phyloP scores from a whole-genome alignment of 1,284 basidiomycete genomes.

The Tilletia setariae region DNA sequence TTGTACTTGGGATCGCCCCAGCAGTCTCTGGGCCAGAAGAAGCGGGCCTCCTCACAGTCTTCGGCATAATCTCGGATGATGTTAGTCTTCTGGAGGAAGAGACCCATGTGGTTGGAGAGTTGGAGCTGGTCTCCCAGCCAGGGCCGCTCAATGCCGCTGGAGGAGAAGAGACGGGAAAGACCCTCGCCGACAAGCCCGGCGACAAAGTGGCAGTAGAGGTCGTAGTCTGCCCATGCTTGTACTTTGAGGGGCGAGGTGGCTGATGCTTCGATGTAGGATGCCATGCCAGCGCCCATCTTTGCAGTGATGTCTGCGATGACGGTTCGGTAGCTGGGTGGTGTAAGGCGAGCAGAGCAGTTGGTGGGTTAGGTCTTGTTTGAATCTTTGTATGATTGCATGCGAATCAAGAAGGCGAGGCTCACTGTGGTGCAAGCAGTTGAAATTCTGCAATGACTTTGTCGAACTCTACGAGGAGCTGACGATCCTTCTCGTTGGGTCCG shows the following conservation, averaged over 20 bases:
- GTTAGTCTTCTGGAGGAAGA: conserved; percentile 96
- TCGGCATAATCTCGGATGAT: conserved; percentile 94
- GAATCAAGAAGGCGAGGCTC: conserved; percentile 15
- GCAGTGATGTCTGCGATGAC: conserved; percentile 72
- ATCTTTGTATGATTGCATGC: too few relatives aligned
- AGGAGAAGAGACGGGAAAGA: conserved; percentile 81
- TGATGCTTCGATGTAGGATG: conserved; percentile 66
- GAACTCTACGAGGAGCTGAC: conserved; percentile 81
- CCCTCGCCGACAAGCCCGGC: conserved; percentile 97
- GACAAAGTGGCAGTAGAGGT: conserved; percentile 98
- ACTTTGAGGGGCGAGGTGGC: conserved; percentile 29
- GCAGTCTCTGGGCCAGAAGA: conserved; percentile 93
- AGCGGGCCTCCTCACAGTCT: conserved; percentile 78
- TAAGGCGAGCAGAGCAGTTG: not conserved
- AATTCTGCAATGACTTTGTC: conserved; percentile 79
- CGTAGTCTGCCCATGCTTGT: conserved; percentile 67
- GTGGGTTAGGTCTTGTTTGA: not conserved
- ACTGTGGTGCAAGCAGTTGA: conserved; percentile 56
- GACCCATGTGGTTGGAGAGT: conserved; percentile 91
- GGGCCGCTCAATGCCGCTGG: conserved; percentile 76
- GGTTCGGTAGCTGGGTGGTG: conserved; percentile 63
- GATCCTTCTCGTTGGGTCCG: conserved; percentile 86
- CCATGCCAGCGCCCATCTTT: conserved; percentile 88
- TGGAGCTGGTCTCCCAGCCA: conserved; percentile 79
- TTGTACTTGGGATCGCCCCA: conserved; percentile 60